phyloP scores from a whole-genome alignment of 139 green algal species.

The Cymbomonas tetramitiformis region DNA sequence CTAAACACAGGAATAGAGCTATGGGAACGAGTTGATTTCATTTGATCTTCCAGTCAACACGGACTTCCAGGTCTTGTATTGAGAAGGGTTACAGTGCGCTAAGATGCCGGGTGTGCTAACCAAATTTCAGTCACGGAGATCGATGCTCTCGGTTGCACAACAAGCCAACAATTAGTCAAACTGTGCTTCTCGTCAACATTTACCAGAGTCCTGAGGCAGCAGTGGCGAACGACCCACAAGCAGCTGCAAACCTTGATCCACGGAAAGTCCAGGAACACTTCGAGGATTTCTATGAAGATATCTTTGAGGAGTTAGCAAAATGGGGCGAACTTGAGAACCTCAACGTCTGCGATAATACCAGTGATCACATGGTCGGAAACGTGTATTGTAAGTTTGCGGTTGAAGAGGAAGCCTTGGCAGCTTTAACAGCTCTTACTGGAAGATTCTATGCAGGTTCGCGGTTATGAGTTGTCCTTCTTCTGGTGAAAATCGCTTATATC shows the following conservation, averaged over 20 bases:
- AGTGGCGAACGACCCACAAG: neutral
- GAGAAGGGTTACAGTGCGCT: too few species aligned
- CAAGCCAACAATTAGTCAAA: conserved; percentile 74
- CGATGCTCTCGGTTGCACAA: conserved; percentile 93
- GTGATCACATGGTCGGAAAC: conserved; percentile 91
- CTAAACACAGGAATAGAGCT: too few species aligned
- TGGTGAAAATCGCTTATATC: conserved; percentile 4
- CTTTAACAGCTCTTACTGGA: conserved; percentile 43
- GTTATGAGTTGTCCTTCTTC: neutral
- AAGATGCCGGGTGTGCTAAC: too few species aligned
- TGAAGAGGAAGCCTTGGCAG: conserved; percentile 58
- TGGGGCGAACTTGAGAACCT: conserved; percentile 86
- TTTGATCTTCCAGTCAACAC: too few species aligned
- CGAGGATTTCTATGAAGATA: conserved; percentile 96
- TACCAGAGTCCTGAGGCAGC: conserved; percentile 39
- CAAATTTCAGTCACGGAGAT: conserved; percentile 82
- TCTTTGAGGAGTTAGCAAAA: conserved; percentile 87
- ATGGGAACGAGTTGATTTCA: too few species aligned
- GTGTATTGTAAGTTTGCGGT: conserved; percentile 88
- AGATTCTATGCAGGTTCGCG: conserved; percentile 32
- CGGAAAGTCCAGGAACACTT: conserved; percentile 65
- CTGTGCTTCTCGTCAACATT: conserved; percentile 83
- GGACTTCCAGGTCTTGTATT: too few species aligned
- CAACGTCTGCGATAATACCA: conserved; percentile 94
- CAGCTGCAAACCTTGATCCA: neutral